Base-by-base conservation (phyloP, 352 stramenopile species). In the Phytophthora aleatoria region DNA sequence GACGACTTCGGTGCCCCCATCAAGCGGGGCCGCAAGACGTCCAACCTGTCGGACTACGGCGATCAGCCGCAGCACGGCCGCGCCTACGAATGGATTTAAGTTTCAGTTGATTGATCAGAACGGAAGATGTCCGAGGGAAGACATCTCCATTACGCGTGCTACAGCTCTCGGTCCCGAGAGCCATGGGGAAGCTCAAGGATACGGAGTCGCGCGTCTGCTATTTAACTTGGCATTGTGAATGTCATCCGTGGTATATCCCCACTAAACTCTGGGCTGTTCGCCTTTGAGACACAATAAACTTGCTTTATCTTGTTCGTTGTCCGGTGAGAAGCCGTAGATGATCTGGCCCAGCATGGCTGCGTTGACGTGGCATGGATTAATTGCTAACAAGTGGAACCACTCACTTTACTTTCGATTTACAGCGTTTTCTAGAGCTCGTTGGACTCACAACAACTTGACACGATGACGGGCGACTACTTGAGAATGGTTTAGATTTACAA, bases 61-160 rank as follows among this genome's bases (percentile, higher is more conserved):
- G 47, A 66, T 31, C 64, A 71, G 43, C 65, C 64, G 49, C 65
- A 74, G 28, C 39, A 68, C 26, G 51, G n/a, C 39, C 69, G 47
- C 26, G 12, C 42, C 24, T 73, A 71, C 56, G 58, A 71, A 62
- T 73, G 69, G 64, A 70, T 74, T 55, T 77, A 68, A 74, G 47
- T 51, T 43, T 45, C 31, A 65, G 42, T 59, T 59, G 57, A 69
- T 71, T 64, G 56, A 73, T 39, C 36, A 71, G 58, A 71, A 62
- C 30, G 51, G 49, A 57, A 61, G 31, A 48, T 61, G 54, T 70
- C 55, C 64, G 36, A 58, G 42, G 69, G 69, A 73, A 76, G 64
- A 63, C 56, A 47, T 41, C 41, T 57, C 39, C 43, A 48, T 45
- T 45, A 59, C 56, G 42, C 42, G 49, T 66, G 68, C 49, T 56